These are phyloP conservation scores for Dothistroma pini DNA, from an alignment of 2,329 filamentous ascomycete genomes.

Conservation along the genomic window DNA sequence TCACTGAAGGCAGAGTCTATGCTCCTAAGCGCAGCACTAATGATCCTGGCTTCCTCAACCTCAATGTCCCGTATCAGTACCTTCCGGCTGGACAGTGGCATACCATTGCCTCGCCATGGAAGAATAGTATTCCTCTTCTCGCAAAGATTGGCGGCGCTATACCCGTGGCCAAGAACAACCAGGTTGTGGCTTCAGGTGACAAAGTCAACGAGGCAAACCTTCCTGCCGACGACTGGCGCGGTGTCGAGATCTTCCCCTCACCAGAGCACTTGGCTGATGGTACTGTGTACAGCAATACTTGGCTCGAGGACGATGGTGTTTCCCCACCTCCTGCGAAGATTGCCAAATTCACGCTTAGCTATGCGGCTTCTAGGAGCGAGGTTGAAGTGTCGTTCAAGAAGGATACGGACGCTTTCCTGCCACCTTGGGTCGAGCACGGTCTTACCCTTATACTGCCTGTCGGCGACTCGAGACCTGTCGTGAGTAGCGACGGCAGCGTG, in stretches of 20 bases:
- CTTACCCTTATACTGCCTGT: constrained; percentile 51
- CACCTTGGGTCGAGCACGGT: constrained; percentile 46
- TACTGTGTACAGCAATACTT: constrained; percentile 41
- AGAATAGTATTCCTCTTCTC: constrained; percentile 53
- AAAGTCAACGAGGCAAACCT: constrained; percentile 43
- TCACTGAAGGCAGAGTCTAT: constrained; percentile 56
- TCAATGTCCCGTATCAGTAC: constrained; percentile 59
- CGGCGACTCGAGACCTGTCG: constrained; percentile 46
- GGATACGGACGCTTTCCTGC: constrained; percentile 43
- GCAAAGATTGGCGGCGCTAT: constrained; percentile 54
- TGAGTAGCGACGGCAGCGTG: constrained; percentile 14
- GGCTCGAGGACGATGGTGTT: constrained; percentile 58
- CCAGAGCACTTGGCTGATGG: constrained; percentile 36
- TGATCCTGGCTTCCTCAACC: constrained; percentile 58
- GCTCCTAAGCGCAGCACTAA: constrained; percentile 49
- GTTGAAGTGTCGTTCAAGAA: constrained; percentile 44
- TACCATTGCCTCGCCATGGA: constrained; percentile 50
- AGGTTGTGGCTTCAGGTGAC: constrained; percentile 53
- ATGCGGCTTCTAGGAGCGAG: constrained; percentile 44
- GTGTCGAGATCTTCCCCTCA: constrained; percentile 56
- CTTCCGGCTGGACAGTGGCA: constrained; percentile 54
- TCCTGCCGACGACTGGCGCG: constrained; percentile 54
- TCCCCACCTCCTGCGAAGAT: constrained; percentile 41
- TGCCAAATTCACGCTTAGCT: constrained; percentile 43
- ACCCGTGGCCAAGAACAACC: constrained; percentile 50